Evolutionary conservation across 192 early-diverging fungal genomes (phyloP).

Genomic region (Coemansia sp.): DNA sequence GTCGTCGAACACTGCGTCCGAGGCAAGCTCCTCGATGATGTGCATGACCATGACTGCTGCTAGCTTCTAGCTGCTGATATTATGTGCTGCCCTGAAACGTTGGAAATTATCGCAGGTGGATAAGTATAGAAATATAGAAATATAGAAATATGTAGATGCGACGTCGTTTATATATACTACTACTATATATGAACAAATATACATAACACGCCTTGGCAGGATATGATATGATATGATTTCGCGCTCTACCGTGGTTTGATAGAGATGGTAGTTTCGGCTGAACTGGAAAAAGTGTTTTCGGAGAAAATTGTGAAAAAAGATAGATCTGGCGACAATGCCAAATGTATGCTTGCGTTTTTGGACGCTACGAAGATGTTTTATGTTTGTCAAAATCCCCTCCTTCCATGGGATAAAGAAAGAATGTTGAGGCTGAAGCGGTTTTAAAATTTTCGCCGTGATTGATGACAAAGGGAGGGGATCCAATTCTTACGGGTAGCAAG

Average conservation of each 20-base stretch:
- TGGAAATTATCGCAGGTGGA: no score
- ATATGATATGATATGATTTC: no score
- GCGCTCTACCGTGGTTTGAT: not conserved
- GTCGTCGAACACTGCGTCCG: constrained; percentile 47
- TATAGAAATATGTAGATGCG: no score
- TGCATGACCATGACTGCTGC: constrained; percentile 14
- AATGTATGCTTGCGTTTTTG: not conserved
- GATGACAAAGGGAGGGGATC: not conserved
- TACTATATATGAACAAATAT: not conserved
- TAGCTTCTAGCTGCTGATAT: no score
- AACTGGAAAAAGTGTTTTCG: not conserved
- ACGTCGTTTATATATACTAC: no score
- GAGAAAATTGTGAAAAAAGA: constrained; percentile 3
- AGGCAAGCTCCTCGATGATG: constrained; percentile 41
- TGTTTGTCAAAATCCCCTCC: not conserved
- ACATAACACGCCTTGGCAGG: not conserved
- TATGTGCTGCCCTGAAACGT: no score
- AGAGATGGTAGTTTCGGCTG: not conserved
- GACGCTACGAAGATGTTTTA: not conserved
- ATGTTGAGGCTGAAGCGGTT: not conserved
- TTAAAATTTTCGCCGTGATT: not conserved
- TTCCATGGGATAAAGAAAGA: not conserved
- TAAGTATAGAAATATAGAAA: no score
- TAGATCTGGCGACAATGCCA: not conserved
- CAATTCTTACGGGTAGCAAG: not conserved